Evolutionary conservation across 176 grass and related monocot genomes (phyloP).

Genomic region (Elaeis guineensis): DNA sequence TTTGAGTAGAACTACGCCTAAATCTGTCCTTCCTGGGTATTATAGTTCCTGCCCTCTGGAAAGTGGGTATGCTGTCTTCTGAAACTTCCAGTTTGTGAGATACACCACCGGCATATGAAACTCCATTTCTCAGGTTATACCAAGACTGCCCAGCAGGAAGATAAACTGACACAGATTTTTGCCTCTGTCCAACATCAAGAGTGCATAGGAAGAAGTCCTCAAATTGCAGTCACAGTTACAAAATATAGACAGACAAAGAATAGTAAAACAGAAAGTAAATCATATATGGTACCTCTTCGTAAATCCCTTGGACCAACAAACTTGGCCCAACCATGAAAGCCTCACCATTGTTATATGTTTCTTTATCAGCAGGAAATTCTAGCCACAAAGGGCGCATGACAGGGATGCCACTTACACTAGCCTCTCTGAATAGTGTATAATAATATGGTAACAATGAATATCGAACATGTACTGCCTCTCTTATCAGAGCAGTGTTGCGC

Average conservation of each 20-base stretch:
- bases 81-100: slow-evolving; percentile 67
- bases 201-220: background rate
- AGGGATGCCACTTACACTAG: slow-evolving; percentile 75
- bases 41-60: slow-evolving; percentile 76
- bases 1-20: slow-evolving; percentile 90
- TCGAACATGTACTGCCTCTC: slow-evolving; percentile 75
- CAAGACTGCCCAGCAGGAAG: slow-evolving; percentile 63
- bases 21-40: slow-evolving; percentile 93
- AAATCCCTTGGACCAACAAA: slow-evolving; percentile 76
- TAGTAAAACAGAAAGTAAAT: no score
- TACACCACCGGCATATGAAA: slow-evolving; percentile 41
- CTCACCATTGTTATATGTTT: slow-evolving; percentile 86
- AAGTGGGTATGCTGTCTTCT: slow-evolving; percentile 86
- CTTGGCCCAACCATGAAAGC: slow-evolving; percentile 83
- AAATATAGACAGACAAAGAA: no score
- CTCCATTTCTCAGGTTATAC: slow-evolving; percentile 78
- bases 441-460: slow-evolving; percentile 90
- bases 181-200: slow-evolving; percentile 33
- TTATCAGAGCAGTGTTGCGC: slow-evolving; percentile 63
- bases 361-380: slow-evolving; percentile 89
- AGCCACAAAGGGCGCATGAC: slow-evolving; percentile 93
- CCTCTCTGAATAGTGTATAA: slow-evolving; percentile 88
- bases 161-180: slow-evolving; percentile 71
- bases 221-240: no score
- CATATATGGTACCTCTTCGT: slow-evolving; percentile 44